Evolutionary conservation across 1,284 basidiomycete species (phyloP), one percentile per base, ranked within the genome.

Genomic region (Cryptococcus depauperatus): DNA sequence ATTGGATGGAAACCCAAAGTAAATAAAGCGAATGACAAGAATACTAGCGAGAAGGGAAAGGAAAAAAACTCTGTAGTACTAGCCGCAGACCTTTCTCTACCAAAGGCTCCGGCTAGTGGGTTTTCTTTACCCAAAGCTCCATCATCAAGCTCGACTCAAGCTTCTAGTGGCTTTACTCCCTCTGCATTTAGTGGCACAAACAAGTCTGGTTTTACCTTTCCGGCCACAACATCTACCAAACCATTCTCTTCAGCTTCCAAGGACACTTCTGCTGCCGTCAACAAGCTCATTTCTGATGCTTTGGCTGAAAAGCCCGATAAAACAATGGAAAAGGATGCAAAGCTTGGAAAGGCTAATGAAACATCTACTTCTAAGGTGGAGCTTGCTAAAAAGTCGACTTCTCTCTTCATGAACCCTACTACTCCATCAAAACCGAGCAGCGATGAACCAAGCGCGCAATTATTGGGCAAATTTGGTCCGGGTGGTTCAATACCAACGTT

Each of bases 381-480:
- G 9, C 16, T 28, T 10, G 16, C 39, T 29, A 58, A 54, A 23
- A 52, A 50, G 35, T 32, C 53, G 3, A 43, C 45, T 1, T 33
- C 44, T 2, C 46, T 69, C 11, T 69, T 69, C 49, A 56, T 64
- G 13, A 62, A 66, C 41, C 65, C 66, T 5, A 58, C 62, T 5
- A 60, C 51, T 13, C 61, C 61, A 8, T 30, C 67, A 32, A 58
- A 62, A 22, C 54, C 62, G 0, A 50, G 61, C 3, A 62, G 62
- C 2, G 59, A 64, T 0, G 60, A 59, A 32, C 58, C 54, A 49
- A 58, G 47, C 1, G 42, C 59, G 4, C 50, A 62, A 3, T 57
- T 61, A 2, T 51, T 64, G 11, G 64, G 64, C 52, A 66, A 63
- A 48, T 66, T 66, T 35, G 62, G 64, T 11, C 62, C 61, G 3